Base-by-base conservation (phyloP, 306 rosid species). In the Malus fusca region DNA sequence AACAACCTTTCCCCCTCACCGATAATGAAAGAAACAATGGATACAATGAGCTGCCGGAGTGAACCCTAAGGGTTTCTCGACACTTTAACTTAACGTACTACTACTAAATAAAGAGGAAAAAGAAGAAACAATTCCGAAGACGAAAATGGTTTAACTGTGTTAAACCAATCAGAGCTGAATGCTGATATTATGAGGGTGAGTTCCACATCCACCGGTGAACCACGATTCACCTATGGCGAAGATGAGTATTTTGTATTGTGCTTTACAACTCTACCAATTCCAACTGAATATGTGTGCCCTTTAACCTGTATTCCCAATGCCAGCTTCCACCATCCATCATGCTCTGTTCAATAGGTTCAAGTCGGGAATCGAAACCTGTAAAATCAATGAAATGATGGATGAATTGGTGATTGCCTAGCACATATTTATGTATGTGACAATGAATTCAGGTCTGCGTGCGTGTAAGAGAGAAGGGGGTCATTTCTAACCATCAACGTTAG, bases 291-390 rank as follows among this genome's bases (percentile, higher is more conserved):
- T 88, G 90, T 35, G 87, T 70, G 70, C 87, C 97, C 68, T 82
- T 80, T 77, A 83, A 77, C 85, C 81, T 85, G 91, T 92, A 95
- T 75, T 88, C 75, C 98, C 97, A 90, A 75, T 37, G 83, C 98
- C 98, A 95, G 84, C 92, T 95, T 85, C 97, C 97, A 75, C 80
- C 83, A 31, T 89, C 93, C 89, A 80, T 85, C 90, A 72, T 81
- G 67, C 74, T 79, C 75, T 64, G 84, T 65, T 81, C 92, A 78
- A 92, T 88, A 4, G 89, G 95, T 68, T 83, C 84, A 73, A 88
- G 81, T 53, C 76, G 80, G 78, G 81, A 82, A 11, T 78, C 83
- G 28, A 85, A 78, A 83, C 93, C 97, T 95, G 91, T 65, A 67
- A 11, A 13, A 58, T 43, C 46, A 48, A 56, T 8, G 30, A 63